Conservation (phyloP, 1,284 basidiomycete species). For the Trichosporon inkin region DNA sequence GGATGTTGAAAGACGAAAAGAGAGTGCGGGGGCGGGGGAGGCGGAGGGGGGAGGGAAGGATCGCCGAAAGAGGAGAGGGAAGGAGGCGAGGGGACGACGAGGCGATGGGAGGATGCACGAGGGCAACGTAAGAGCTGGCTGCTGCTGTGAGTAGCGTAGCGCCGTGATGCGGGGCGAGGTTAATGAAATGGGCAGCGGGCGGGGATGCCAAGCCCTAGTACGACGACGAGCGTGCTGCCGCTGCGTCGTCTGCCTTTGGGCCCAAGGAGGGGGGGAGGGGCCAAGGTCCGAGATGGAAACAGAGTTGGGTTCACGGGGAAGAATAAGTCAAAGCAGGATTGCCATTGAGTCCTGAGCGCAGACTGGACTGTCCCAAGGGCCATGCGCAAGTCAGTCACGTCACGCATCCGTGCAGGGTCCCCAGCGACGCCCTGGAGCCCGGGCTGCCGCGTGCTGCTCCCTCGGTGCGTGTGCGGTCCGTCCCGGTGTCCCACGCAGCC, state of each 20-base stretch:
- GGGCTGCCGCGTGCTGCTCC: no score
- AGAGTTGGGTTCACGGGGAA: constrained; percentile 8
- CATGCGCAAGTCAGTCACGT: neutral
- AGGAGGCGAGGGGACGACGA: neutral
- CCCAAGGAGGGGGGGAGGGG: neutral
- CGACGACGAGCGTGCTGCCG: no score
- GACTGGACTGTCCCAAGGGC: neutral
- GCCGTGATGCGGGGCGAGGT: neutral
- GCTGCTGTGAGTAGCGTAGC: no score
- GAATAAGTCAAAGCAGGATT: constrained; percentile 8
- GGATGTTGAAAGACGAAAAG: no score
- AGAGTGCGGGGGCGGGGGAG: no score
- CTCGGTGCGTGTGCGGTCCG: no score
- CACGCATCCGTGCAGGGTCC: no score
- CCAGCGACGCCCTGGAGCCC: no score
- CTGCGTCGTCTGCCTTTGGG: neutral
- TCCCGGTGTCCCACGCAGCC: no score
- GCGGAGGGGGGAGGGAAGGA: neutral
- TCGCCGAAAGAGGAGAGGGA: neutral
- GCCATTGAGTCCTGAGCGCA: constrained; percentile 1
- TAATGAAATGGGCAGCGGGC: neutral
- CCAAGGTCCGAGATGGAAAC: neutral
- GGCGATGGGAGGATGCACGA: no score
- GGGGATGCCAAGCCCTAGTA: neutral
- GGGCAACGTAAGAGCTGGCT: no score